phyloP scores from a whole-genome alignment of 169 alveolate species.

The Babesia bigemina region DNA sequence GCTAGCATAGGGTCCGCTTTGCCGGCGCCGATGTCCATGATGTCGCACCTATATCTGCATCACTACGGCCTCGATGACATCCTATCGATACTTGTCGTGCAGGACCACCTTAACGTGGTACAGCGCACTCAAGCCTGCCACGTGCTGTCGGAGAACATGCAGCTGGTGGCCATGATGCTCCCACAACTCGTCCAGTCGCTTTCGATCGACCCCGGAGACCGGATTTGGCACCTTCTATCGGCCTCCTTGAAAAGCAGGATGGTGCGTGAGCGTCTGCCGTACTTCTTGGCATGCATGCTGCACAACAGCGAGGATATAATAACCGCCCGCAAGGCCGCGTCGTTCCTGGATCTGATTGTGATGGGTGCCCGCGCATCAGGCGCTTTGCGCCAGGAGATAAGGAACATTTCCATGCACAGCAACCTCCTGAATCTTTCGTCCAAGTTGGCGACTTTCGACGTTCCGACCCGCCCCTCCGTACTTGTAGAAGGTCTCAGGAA shows the following conservation, averaged over 20 bases:
- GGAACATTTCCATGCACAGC: conserved; percentile 30
- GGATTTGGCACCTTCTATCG: conserved; percentile 49
- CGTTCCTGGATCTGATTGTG: conserved; percentile 27
- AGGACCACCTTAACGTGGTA: conserved; percentile 43
- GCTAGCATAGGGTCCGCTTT: conserved; percentile 1
- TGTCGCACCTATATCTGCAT: conserved; percentile 34
- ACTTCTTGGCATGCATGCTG: conserved; percentile 49
- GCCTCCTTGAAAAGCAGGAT: conserved; percentile 9
- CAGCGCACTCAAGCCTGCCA: conserved; percentile 66
- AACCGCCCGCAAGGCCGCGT: conserved; percentile 25
- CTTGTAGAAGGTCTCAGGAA: not conserved
- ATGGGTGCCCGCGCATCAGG: conserved; percentile 1
- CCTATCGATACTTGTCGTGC: conserved; percentile 29
- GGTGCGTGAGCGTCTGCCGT: conserved; percentile 33
- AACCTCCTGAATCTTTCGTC: conserved; percentile 9
- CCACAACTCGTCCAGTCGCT: conserved; percentile 64
- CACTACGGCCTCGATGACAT: conserved; percentile 25
- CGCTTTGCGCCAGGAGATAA: conserved; percentile 7
- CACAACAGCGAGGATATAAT: conserved; percentile 16
- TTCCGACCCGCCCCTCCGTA: not conserved
- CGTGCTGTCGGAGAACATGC: conserved; percentile 34
- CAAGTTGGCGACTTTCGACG: conserved; percentile 3
- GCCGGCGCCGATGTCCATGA: conserved; percentile 14
- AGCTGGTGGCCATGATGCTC: conserved; percentile 22
- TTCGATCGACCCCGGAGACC: conserved; percentile 60